Evolutionary conservation across 768 basidiomycete species (phyloP), one percentile per base, ranked within the genome.

Genomic region (Crucibulum laeve): DNA sequence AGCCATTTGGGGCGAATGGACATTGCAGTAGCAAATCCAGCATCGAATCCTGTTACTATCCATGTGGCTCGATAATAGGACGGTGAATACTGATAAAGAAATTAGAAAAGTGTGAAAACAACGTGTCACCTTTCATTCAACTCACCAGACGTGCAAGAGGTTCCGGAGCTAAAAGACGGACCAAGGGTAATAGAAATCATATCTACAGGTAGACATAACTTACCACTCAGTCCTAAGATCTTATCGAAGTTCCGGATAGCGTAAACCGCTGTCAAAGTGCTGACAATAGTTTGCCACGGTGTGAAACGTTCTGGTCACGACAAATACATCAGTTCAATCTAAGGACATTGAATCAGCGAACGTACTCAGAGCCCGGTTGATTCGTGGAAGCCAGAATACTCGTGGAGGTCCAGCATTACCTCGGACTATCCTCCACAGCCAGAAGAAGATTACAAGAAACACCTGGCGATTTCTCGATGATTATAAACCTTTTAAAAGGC

Each of bases 21-120:
- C 88, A 95, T 92, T 10, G 95, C 94, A 0, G 93, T 93, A 0
- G 93, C 93, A 57, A 98, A 97, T 1, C 94, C 96, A 2, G 94
- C 92, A 59, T 99, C 96, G n/a, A 97, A 71, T 1, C 93, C 94
- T 0, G 90, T 95, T 38, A 66, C 80, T 45, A 99, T 84, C 87
- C 93, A 99, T 40, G 94, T 95, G 5, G 93, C 95, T 19, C 96
- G 86, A 67, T 94, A 95, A 64, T 93, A 96, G 2, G 90, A 87
- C 0, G 89, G 79, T 3, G 91, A 88, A 58, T 96, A 95, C 91
- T 93, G 50, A 38, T 33, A 40, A 35, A 24, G 41, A 34, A 23
- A 30, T 17, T 30, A 22, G 42, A 32, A 15, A 41, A 46, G 28
- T 40, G 32, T 13, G 36, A 39, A 21, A 36, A 32, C 21, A 14